Percentiles rank a stretch among this genome's conserved stretches.
Conservation (phyloP, 2,329 filamentous ascomycete genomes). For the Fusarium sp. region DNA sequence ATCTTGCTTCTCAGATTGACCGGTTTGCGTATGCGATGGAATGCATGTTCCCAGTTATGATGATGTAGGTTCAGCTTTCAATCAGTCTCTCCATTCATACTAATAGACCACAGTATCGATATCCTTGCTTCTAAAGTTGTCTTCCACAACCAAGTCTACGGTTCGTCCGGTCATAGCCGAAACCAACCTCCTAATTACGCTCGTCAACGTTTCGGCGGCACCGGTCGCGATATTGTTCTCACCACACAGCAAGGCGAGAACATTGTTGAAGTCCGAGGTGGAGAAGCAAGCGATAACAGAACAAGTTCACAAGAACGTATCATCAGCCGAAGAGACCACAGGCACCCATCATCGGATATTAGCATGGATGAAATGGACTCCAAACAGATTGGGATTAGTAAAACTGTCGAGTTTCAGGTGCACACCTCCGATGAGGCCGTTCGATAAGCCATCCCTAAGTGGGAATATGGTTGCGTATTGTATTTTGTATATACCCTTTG, state of each 20-base stretch:
- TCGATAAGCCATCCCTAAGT: background rate
- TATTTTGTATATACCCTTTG: background rate
- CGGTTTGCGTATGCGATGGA: slow-evolving; percentile 56
- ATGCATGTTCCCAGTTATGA: slow-evolving; percentile 55
- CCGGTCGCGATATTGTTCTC: slow-evolving; percentile 27
- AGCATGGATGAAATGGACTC: slow-evolving; percentile 41
- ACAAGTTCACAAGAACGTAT: slow-evolving; percentile 42
- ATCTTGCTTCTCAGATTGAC: slow-evolving; percentile 53
- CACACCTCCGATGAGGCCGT: slow-evolving; percentile 21
- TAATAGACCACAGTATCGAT: slow-evolving; percentile 45
- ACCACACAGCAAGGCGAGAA: slow-evolving; percentile 39
- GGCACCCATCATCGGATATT: slow-evolving; percentile 37
- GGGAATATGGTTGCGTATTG: background rate
- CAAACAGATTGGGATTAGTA: slow-evolving; percentile 39
- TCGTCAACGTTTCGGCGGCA: slow-evolving; percentile 21
- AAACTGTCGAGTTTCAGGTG: slow-evolving; percentile 40
- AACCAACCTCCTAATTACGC: slow-evolving; percentile 16
- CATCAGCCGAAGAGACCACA: slow-evolving; percentile 31
- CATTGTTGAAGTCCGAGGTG: slow-evolving; percentile 39
- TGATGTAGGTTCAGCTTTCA: slow-evolving; percentile 48
- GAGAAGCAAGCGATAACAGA: slow-evolving; percentile 10
- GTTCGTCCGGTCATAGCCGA: slow-evolving; percentile 35
- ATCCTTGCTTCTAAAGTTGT: slow-evolving; percentile 50
- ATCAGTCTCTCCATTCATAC: accelerated
- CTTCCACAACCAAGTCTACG: slow-evolving; percentile 43